Conservation (phyloP, 306 rosid species). For the Arachis stenosperma region DNA sequence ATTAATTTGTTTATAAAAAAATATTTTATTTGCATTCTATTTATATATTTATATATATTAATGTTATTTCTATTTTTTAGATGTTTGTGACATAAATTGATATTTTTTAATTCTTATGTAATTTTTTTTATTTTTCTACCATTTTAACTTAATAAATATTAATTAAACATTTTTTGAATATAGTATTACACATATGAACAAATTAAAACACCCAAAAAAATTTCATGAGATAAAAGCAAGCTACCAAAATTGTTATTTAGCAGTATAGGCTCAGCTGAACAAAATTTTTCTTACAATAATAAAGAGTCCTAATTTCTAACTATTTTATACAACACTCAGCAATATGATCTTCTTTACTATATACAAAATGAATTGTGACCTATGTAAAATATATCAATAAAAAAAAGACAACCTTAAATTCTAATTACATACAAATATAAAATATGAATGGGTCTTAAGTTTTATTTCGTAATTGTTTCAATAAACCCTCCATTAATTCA, state of each 20-base stretch:
- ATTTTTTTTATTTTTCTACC: no score
- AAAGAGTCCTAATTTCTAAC: conserved; percentile 32
- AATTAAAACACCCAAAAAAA: no score
- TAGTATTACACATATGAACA: no score
- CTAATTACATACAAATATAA: conserved; percentile 27
- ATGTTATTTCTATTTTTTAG: no score
- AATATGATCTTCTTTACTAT: conserved; percentile 31
- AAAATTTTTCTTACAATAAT: conserved; percentile 43
- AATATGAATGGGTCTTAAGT: conserved; percentile 40
- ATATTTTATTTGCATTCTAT: no score
- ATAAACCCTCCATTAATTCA: conserved; percentile 65
- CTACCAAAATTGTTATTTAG: not conserved
- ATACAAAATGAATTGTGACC: conserved; percentile 60
- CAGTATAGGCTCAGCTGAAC: conserved; percentile 25
- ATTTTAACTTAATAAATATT: no score
- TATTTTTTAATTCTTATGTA: no score
- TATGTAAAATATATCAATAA: conserved; percentile 15
- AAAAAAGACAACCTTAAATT: conserved; percentile 28
- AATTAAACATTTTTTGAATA: no score
- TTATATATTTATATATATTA: no score
- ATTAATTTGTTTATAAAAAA: no score
- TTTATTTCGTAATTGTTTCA: conserved; percentile 61
- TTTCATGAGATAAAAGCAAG: no score
- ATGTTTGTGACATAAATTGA: no score
- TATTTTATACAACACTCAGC: conserved; percentile 43